phyloP scores from a whole-genome alignment of 2,329 filamentous ascomycete species.

The Colletotrichum tanaceti region DNA sequence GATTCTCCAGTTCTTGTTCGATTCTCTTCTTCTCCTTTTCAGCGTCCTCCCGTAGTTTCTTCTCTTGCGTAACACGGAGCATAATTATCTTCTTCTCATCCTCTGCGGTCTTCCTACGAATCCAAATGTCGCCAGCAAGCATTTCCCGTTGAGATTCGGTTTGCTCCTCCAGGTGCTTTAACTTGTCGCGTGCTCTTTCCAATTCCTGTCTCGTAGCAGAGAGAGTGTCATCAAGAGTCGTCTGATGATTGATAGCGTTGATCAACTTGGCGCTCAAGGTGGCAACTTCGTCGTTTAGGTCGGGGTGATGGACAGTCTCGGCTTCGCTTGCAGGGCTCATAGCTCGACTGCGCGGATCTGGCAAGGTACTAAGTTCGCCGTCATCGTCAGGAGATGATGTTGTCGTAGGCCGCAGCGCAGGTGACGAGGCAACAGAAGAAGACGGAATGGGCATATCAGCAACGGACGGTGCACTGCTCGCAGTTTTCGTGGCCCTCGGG shows the following conservation, averaged over 20 bases:
- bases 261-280: conserved; percentile 95
- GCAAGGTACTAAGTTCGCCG: conserved; percentile 76
- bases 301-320: conserved; percentile 59
- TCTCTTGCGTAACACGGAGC: conserved; percentile 72
- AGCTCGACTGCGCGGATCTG: conserved; percentile 69
- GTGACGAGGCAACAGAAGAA: conserved; percentile 49
- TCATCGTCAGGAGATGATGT: conserved; percentile 61
- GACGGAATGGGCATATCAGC: conserved; percentile 55
- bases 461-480: conserved; percentile 52
- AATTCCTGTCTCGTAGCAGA: conserved; percentile 86
- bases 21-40: conserved; percentile 89
- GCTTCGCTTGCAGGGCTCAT: conserved; percentile 58
- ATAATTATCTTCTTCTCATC: conserved; percentile 73
- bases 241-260: conserved; percentile 97
- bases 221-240: conserved; percentile 87
- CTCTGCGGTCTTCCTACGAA: conserved; percentile 80
- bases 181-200: conserved; percentile 74
- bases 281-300: conserved; percentile 80
- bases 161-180: conserved; percentile 73
- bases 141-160: conserved; percentile 78
- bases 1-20: conserved; percentile 88
- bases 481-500: conserved; percentile 52
- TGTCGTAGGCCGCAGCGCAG: conserved; percentile 51
- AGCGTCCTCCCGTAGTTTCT: conserved; percentile 69
- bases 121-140: conserved; percentile 78